These are phyloP conservation scores for Malassezia yamatoensis DNA, from an alignment of 1,284 basidiomycete genomes.

Conservation along the genomic window DNA sequence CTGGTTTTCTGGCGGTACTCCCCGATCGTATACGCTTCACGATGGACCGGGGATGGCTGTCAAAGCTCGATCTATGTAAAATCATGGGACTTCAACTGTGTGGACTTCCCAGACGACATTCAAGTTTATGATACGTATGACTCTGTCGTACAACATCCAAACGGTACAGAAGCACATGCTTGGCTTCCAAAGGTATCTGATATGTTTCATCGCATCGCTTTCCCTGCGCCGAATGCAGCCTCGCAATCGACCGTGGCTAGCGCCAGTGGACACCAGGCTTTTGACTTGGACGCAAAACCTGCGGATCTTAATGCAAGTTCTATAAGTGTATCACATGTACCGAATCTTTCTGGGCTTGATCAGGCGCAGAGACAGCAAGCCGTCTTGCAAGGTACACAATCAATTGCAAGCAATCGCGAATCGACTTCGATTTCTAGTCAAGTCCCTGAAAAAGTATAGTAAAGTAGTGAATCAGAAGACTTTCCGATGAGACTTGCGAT, in stretches of 20 bases:
- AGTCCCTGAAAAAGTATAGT: not conserved
- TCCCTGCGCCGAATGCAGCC: slow-evolving; percentile 3
- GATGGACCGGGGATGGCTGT: slow-evolving; percentile 77
- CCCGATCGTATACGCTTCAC: slow-evolving; percentile 70
- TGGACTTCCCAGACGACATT: slow-evolving; percentile 30
- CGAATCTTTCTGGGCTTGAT: slow-evolving; percentile 11
- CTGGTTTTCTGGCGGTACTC: slow-evolving; percentile 71
- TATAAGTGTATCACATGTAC: not conserved
- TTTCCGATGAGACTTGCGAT: not conserved
- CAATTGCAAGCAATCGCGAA: not conserved
- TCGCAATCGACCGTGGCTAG: not conserved
- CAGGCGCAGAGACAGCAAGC: slow-evolving; percentile 13
- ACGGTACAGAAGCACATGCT: not conserved
- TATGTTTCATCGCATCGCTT: slow-evolving; percentile 4
- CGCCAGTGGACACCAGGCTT: not conserved
- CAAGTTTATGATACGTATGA: slow-evolving; percentile 25
- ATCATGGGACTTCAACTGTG: slow-evolving; percentile 94
- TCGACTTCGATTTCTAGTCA: not conserved
- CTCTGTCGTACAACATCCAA: slow-evolving; percentile 19
- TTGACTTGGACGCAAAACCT: not conserved
- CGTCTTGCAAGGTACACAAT: slow-evolving; percentile 13
- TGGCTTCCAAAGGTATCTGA: slow-evolving; percentile 1
- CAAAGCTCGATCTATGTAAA: slow-evolving; percentile 70
- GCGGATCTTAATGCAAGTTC: not conserved
- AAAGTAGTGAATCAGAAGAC: not conserved